phyloP scores from a whole-genome alignment of 2,329 filamentous ascomycete species.

The Colletotrichum sp. region DNA sequence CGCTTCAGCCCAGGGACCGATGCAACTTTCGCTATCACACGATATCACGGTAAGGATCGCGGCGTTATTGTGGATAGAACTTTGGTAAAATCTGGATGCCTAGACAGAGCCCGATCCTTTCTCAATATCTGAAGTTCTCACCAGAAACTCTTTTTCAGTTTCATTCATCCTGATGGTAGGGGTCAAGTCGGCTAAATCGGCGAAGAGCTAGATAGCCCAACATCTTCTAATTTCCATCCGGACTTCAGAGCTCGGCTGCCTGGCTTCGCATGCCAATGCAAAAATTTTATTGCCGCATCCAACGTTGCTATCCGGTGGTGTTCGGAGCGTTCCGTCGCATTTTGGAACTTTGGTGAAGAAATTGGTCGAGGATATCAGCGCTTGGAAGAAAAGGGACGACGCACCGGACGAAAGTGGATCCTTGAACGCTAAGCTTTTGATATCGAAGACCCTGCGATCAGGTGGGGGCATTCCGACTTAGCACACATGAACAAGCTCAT shows the following conservation, averaged over 20 bases:
- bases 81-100: not conserved
- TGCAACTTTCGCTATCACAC: not conserved
- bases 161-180: not conserved
- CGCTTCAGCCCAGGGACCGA: not conserved
- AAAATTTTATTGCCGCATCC: not conserved
- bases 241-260: not conserved
- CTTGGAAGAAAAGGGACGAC: not conserved
- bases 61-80: not conserved
- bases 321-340: not conserved
- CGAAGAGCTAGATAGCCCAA: not conserved
- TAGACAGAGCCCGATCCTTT: not conserved
- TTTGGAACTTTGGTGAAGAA: not conserved
- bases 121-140: not conserved
- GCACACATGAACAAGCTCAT: not conserved
- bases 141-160: not conserved
- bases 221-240: not conserved
- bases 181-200: not conserved
- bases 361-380: not conserved
- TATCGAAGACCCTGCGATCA: not conserved
- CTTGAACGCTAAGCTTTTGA: not conserved
- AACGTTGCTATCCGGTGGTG: not conserved
- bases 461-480: not conserved
- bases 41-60: not conserved
- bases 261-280: not conserved
- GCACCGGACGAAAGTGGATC: not conserved